Evolutionary conservation across 257 asterid genomes (phyloP), one percentile per base, ranked within the genome.

Genomic region (Mentha longifolia): DNA sequence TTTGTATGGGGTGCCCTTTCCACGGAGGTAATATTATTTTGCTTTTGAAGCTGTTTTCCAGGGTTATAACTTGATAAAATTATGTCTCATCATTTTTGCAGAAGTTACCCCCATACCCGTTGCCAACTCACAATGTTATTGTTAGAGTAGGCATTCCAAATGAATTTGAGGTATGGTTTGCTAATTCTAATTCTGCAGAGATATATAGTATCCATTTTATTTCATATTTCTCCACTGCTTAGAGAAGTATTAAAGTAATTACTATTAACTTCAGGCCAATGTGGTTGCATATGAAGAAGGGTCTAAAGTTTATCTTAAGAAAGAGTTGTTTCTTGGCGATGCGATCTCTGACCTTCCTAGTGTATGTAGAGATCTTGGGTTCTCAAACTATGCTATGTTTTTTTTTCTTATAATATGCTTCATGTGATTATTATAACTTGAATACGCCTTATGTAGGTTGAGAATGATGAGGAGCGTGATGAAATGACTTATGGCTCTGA

Each of bases 1-100:
- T 91, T 93, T 16, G 33, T 89, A 77, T 93, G 96, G 96, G 98
- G 92, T 61, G 96, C 98, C 1, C 92, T 85, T 63, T 68, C 85
- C 2, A 61, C 85, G 0, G 92, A 93, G 96, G 98, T 92, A 62
- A 67, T 46, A 1, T 10, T 39, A 4, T 6, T 22, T 35, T 22
- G 8, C 50, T 59, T 55, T 30, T 13, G 20, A 13, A 57, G 42
- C 20, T 30, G 3, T 19, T 42, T 42, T 11, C 14, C 47, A 35
- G 8, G 9, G 47, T 42, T 42, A 15, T 42, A 42, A 42, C 47
- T 42, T 42, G 47, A 9, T 42, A 42, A 6, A 42, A 2, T 42
- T 14, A 42, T 42, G 47, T 3, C 13, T 42, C 7, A 10, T 42
- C 4, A 1, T 13, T 2, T 11, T 52, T 68, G 30, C 80, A 92